These are phyloP conservation scores for Aspergillus pseudoviridinutans DNA, from an alignment of 2,329 filamentous ascomycete genomes.

Conservation along the genomic window DNA sequence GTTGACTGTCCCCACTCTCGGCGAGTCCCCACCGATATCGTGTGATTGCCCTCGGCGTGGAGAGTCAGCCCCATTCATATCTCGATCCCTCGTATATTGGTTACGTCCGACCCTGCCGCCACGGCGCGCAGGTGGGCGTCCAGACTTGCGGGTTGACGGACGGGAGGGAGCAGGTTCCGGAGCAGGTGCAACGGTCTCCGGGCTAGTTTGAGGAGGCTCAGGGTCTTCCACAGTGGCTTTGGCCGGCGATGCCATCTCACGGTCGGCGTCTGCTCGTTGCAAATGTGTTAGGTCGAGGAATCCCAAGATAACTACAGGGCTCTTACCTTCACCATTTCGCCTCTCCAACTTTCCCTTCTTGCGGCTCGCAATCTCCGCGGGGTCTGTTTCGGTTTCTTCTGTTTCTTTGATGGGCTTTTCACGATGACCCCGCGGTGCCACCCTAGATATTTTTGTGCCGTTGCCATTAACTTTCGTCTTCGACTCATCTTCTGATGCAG, in stretches of 20 bases:
- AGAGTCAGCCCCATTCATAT: conserved; percentile 50
- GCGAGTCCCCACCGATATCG: conserved; percentile 38
- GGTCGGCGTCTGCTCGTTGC: conserved; percentile 61
- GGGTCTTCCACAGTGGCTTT: conserved; percentile 39
- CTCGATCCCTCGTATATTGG: conserved; percentile 76
- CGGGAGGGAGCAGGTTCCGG: conserved; percentile 34
- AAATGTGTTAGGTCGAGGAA: conserved; percentile 32
- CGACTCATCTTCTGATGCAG: conserved; percentile 64
- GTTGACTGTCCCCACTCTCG: conserved; percentile 32
- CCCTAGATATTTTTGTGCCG: conserved; percentile 57
- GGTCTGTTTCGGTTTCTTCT: conserved; percentile 66
- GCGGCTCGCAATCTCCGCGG: conserved; percentile 71
- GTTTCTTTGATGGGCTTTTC: conserved; percentile 46
- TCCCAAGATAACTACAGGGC: conserved; percentile 2
- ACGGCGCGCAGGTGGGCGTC: conserved; percentile 62
- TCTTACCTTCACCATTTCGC: conserved; percentile 72
- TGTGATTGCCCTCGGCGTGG: conserved; percentile 40
- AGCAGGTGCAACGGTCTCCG: conserved; percentile 38
- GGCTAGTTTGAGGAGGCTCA: conserved; percentile 41
- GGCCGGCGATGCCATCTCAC: conserved; percentile 58
- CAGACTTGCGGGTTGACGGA: conserved; percentile 56
- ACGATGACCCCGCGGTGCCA: conserved; percentile 50
- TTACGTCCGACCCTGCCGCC: conserved; percentile 65
- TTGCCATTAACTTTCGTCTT: conserved; percentile 35
- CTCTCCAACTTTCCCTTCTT: conserved; percentile 78